Base-by-base conservation (phyloP, 2,329 filamentous ascomycete species). In the Cucurbitaria berberidis region DNA sequence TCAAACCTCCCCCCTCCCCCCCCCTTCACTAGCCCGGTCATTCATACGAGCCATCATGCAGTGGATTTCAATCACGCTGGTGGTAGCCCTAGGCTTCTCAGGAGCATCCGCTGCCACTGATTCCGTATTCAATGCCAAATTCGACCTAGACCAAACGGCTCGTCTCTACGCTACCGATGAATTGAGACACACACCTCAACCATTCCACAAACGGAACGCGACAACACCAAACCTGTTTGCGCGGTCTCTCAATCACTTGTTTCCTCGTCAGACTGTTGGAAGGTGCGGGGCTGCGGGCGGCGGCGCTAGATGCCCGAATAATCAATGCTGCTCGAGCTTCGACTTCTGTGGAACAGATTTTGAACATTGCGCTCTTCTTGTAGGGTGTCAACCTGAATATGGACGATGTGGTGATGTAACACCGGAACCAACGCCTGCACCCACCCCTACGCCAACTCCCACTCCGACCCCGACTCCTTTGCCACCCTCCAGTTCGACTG, bases 311-410 rank as follows among this genome's bases (percentile, higher is more conserved):
- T 72, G 68, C 27, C 9, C 51, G 3, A 41, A 56, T 32, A 64
- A 60, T 22, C 57, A 62, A 42, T 72, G 67, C 51, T 70, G 68
- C 43, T 66, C 62, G 2, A 36, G 52, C 1, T 72, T 63, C 41
- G 65, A 60, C 8, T 72, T 62, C 21, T 72, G 68, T 34, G 67
- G 68, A 7, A 63, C 61, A 18, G 62, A 58, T 15, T 56, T 53
- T 22, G 66, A 71, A 49, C 53, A 62, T 34, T 69, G 67, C 19
- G 52, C 35, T 3, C 42, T 54, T 1, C 46, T 71, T 15, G 67
- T 66, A 6, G 66, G 64, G 30, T 69, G 67, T 32, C 68, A 71
- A 26, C 67, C 67, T 11, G 49, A 64, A 9, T 71, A 60, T 45
- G 67, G 68, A 30, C 51, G 67, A 41, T 71, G 68, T 35, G 67